These are phyloP conservation scores for Carex littledalei DNA, from an alignment of 176 grass and related monocot genomes.

Conservation along the genomic window DNA sequence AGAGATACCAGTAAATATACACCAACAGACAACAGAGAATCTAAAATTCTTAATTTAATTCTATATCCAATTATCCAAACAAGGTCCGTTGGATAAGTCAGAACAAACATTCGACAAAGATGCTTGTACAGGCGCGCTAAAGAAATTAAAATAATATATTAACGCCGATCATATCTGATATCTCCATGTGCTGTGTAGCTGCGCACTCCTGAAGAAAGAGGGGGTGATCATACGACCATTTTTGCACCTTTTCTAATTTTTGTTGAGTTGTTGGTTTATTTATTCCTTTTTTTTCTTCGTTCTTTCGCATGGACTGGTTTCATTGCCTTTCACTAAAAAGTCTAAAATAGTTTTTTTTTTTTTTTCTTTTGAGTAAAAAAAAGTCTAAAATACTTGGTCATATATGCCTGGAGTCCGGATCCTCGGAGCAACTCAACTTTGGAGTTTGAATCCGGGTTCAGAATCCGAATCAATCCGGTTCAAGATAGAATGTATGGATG, in stretches of 20 bases:
- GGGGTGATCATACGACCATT: background rate
- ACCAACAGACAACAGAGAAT: background rate
- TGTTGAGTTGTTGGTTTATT: background rate
- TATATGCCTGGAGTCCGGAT: background rate
- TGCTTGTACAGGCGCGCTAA: background rate
- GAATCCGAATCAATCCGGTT: no score
- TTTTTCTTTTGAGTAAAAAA: background rate
- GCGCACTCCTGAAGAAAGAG: background rate
- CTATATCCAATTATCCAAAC: background rate
- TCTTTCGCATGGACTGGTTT: background rate
- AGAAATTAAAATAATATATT: background rate
- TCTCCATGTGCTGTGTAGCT: background rate
- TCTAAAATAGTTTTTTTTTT: background rate
- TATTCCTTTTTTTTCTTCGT: background rate
- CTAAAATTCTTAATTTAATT: background rate
- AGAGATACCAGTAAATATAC: background rate
- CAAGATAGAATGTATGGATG: no score
- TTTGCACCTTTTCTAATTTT: background rate
- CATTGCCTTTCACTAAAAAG: background rate
- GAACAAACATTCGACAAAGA: constrained; percentile 19
- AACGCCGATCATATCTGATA: background rate
- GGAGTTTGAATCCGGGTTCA: no score
- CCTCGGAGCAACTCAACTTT: no score
- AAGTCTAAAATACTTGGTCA: background rate
- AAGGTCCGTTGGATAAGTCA: constrained; percentile 10